A percentile compares a stretch with the other conserved stretches of the same genome.
phyloP scores from a whole-genome alignment of 2,329 filamentous ascomycete genomes.

The Verticillium klebahnii region DNA sequence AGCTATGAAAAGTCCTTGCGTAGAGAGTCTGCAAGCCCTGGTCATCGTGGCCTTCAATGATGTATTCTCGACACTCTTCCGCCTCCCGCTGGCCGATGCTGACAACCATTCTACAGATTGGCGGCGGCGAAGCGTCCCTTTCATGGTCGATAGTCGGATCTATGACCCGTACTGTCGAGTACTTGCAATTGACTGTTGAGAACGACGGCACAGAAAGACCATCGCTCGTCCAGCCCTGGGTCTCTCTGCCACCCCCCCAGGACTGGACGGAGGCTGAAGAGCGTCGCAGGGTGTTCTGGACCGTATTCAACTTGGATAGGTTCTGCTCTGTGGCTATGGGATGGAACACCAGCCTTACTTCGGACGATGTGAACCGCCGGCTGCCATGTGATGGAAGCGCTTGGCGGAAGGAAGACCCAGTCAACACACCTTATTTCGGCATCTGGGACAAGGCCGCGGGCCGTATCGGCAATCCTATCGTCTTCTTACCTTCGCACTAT shows the following conservation, averaged over 20 bases:
- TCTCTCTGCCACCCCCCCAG: conserved; percentile 19
- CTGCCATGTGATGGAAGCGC: conserved; percentile 28
- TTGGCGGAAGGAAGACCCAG: conserved; percentile 26
- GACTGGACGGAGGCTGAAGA: conserved; percentile 24
- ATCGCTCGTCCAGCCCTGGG: conserved; percentile 20
- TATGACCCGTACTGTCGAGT: conserved; percentile 11
- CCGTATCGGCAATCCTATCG: conserved; percentile 25
- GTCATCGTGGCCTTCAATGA: conserved; percentile 28
- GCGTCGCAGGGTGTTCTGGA: conserved; percentile 30
- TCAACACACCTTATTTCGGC: conserved; percentile 31
- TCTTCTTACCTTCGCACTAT: conserved; percentile 19
- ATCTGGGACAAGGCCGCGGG: conserved; percentile 31
- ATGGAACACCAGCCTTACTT: conserved; percentile 31
- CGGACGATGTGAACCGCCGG: conserved; percentile 27
- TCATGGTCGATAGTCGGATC: conserved; percentile 12
- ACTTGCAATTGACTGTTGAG: conserved; percentile 19
- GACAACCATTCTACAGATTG: conserved; percentile 19
- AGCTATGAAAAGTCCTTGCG: conserved; percentile 22
- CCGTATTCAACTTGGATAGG: conserved; percentile 27
- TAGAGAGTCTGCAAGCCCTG: conserved; percentile 26
- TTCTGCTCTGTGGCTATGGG: conserved; percentile 26
- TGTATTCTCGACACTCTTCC: conserved; percentile 22
- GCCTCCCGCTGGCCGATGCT: conserved; percentile 21
- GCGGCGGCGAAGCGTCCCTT: conserved; percentile 7
- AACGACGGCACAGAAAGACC: conserved; percentile 16